Evolutionary conservation across 108 stramenopile genomes (phyloP), one percentile per base, ranked within the genome.

Genomic region (Epithemia pelagica): DNA sequence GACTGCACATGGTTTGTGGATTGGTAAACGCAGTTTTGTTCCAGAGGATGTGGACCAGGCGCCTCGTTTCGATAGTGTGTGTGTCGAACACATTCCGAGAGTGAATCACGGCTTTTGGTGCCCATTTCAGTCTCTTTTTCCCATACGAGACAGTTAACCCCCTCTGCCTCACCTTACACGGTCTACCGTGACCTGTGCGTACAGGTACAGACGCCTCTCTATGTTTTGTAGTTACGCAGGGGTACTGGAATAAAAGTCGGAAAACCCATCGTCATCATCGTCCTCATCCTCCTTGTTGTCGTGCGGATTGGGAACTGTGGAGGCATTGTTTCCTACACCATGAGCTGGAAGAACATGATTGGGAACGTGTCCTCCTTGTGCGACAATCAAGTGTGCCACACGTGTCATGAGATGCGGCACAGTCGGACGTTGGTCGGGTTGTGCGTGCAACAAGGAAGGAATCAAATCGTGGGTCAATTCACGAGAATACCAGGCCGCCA

Each of bases 261-360:
- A 46, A 46, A 46, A 46, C 15, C 37, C 37, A 46, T 46, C 37
- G 37, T 46, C 37, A 15, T 46, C 37, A 15, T 46, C 37, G 37
- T 46, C 15, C 10, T 46, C 66, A 88, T 25, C 87, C 88, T 71
- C 83, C n/a, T n/a, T n/a, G n/a, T n/a, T n/a, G 88, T 18, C 92
- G 92, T 20, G 74, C 94, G n/a, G 80, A 15, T 46, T 5, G 10
- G 15, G 10, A 5, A 46, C 37, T 15, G 37, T 46, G 10, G 37
- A 10, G 10, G 10, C 37, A n/a, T n/a, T n/a, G n/a, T n/a, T n/a
- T n/a, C n/a, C n/a, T n/a, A n/a, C n/a, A n/a, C n/a, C n/a, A n/a
- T n/a, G n/a, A 15, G 37, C 37, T 5, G 37, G 37, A 10, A 46
- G 37, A 10, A 46, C 5, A 46, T 46, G 94, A 15, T 91, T 89